Evolutionary conservation across 2,329 filamentous ascomycete genomes (phyloP).

Genomic region (Chaetomiaceae sp.): DNA sequence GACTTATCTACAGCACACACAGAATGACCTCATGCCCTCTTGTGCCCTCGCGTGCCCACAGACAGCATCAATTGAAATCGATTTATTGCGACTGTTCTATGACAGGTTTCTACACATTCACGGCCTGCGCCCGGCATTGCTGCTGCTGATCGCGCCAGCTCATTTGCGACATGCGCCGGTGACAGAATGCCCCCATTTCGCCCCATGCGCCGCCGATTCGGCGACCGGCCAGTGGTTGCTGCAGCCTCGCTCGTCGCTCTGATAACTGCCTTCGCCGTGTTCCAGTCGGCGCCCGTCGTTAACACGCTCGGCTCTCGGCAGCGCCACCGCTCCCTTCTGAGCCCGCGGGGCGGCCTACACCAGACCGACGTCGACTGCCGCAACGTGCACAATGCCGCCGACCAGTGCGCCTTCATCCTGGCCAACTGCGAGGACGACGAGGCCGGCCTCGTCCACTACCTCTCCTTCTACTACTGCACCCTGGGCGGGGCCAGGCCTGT

Average conservation of each 20-base stretch:
- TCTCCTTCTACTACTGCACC: conserved; percentile 85
- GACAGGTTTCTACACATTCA: not conserved
- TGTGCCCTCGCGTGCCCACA: too few species aligned
- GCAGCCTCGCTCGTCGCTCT: conserved; percentile 45
- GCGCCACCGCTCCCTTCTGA: not conserved
- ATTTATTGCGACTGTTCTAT: too few species aligned
- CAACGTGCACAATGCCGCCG: conserved; percentile 67
- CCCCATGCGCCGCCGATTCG: conserved; percentile 36
- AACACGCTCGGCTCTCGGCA: not conserved
- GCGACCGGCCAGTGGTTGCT: conserved; percentile 47
- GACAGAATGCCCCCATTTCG: conserved; percentile 28
- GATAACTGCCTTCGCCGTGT: conserved; percentile 43
- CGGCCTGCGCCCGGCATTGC: too few species aligned
- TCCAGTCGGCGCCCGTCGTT: conserved; percentile 25
- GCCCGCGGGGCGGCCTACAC: conserved; percentile 8
- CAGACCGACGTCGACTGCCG: conserved; percentile 56
- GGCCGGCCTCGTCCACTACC: conserved; percentile 82
- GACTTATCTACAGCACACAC: too few species aligned
- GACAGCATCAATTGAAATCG: too few species aligned
- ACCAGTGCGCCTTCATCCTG: conserved; percentile 84
- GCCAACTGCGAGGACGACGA: conserved; percentile 83
- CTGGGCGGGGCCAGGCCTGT: conserved; percentile 64
- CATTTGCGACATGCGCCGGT: conserved; percentile 6
- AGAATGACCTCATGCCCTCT: conserved; percentile 1
- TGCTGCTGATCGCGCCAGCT: not conserved